A percentile compares a stretch with the other conserved stretches of the same genome.
Conservation (phyloP, 805 yeast genomes). For the Zygosaccharomyces siamensis region DNA sequence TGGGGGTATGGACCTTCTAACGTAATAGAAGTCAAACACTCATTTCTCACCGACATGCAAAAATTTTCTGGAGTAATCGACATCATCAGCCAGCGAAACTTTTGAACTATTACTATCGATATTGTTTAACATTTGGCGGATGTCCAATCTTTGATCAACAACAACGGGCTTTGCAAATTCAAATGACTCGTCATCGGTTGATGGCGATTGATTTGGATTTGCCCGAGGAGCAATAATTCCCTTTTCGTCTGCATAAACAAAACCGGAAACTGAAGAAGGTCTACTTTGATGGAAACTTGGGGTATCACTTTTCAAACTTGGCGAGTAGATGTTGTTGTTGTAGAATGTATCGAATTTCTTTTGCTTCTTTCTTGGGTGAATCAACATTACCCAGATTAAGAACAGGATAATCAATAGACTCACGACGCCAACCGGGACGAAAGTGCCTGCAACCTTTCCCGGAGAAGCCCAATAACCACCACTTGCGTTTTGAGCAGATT, state of each 20-base stretch:
- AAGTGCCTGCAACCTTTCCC: slow-evolving; percentile 83
- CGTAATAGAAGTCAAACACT: background rate
- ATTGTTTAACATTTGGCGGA: slow-evolving; percentile 16
- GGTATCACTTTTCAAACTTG: slow-evolving; percentile 12
- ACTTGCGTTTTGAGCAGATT: slow-evolving; percentile 7
- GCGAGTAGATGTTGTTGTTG: slow-evolving; percentile 21
- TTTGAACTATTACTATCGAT: slow-evolving; percentile 12
- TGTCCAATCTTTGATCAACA: slow-evolving; percentile 41
- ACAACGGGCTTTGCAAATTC: slow-evolving; percentile 26
- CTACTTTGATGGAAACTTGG: slow-evolving; percentile 12
- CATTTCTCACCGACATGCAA: slow-evolving; percentile 39
- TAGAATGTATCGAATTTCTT: slow-evolving; percentile 27
- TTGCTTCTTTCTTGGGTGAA: slow-evolving; percentile 13
- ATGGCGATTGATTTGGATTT: background rate
- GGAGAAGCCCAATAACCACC: slow-evolving; percentile 56
- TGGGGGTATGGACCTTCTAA: background rate
- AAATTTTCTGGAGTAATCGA: slow-evolving; percentile 47
- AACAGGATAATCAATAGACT: slow-evolving; percentile 44
- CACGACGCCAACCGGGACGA: slow-evolving; percentile 71
- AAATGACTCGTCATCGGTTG: slow-evolving; percentile 12
- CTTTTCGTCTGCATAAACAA: slow-evolving; percentile 24
- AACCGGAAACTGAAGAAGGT: slow-evolving; percentile 17
- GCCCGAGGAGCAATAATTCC: slow-evolving; percentile 17
- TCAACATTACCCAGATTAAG: slow-evolving; percentile 27
- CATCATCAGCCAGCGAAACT: slow-evolving; percentile 43